These are phyloP conservation scores for Backusella liffmaniae DNA, from an alignment of 192 early-diverging fungal genomes.

Conservation along the genomic window DNA sequence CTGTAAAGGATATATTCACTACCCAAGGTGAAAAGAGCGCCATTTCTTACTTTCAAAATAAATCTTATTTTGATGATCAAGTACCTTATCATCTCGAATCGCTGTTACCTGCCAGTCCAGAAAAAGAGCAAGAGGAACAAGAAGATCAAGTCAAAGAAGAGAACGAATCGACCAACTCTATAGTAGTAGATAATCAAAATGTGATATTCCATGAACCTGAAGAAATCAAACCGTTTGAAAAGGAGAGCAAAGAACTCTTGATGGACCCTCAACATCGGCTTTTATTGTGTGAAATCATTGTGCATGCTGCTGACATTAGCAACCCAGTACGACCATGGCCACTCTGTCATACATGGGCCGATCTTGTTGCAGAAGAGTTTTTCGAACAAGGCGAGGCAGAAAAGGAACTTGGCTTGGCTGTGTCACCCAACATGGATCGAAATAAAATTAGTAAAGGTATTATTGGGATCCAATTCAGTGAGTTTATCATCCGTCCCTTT, in stretches of 20 bases:
- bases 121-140: background rate
- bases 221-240: background rate
- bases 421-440: slow-evolving; percentile 91
- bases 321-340: slow-evolving; percentile 83
- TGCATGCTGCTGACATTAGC: slow-evolving; percentile 92
- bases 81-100: background rate
- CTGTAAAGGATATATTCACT: background rate
- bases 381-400: slow-evolving; percentile 87
- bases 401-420: slow-evolving; percentile 64
- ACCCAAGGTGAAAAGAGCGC: background rate
- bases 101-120: background rate
- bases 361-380: slow-evolving; percentile 84
- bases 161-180: background rate
- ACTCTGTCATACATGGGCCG: slow-evolving; percentile 87
- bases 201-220: background rate
- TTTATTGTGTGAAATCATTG: slow-evolving; percentile 58
- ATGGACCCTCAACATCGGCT: slow-evolving; percentile 54
- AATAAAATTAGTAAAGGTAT: slow-evolving; percentile 62
- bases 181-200: background rate
- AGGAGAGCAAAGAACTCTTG: background rate
- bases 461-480: slow-evolving; percentile 79
- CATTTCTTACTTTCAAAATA: background rate
- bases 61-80: background rate
- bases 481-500: slow-evolving; percentile 86
- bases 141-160: background rate